Evolutionary conservation across 2,329 filamentous ascomycete genomes (phyloP).

Genomic region (Aureobasidium pullulans): DNA sequence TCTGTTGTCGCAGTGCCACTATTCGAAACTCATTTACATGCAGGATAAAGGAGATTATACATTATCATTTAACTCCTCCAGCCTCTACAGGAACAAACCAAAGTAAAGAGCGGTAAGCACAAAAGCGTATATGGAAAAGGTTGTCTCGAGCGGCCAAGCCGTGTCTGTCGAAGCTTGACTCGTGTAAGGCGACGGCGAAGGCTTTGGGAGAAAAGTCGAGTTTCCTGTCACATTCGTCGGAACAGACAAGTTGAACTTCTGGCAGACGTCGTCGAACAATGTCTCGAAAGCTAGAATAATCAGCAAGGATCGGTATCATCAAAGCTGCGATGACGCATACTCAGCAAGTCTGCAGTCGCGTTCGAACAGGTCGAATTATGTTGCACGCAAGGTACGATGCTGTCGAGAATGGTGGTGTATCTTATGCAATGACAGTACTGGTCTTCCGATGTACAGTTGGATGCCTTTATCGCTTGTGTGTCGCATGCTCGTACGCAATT

Average conservation of each 20-base stretch:
- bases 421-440: constrained; percentile 8
- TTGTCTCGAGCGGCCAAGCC: background rate
- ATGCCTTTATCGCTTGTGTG: background rate
- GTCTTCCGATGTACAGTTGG: constrained; percentile 1
- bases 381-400: constrained; percentile 7
- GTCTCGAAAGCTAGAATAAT: background rate
- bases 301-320: background rate
- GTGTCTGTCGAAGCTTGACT: background rate
- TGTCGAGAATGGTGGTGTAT: background rate
- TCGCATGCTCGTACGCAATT: constrained; percentile 4
- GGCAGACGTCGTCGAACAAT: background rate
- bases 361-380: constrained; percentile 3
- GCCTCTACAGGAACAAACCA: background rate
- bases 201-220: background rate
- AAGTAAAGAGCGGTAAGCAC: constrained; percentile 1
- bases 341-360: background rate
- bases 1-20: no score
- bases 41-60: background rate
- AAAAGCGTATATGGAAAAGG: background rate
- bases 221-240: constrained; percentile 13
- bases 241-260: constrained; percentile 9
- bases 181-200: background rate
- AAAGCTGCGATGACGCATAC: background rate
- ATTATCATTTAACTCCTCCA: background rate
- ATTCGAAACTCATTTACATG: no score